A percentile compares a stretch with the other conserved stretches of the same genome.
phyloP scores from a whole-genome alignment of 257 asterid genomes.

The Nicotiana tomentosiformis region DNA sequence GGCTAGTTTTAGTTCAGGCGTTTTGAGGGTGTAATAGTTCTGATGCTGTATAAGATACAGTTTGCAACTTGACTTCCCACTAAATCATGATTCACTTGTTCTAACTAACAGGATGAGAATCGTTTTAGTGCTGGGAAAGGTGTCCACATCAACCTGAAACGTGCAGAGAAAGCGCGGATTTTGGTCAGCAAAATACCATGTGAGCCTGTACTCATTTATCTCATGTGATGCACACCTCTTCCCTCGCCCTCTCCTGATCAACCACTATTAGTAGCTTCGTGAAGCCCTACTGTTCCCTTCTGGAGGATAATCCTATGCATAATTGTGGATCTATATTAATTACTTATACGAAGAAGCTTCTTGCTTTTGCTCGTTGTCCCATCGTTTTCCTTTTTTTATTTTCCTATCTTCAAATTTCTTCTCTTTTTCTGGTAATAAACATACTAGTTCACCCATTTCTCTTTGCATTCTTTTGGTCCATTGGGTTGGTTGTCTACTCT shows the following conservation, averaged over 20 bases:
- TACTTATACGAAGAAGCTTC: not conserved
- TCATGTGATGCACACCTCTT: not conserved
- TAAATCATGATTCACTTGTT: constrained; percentile 14
- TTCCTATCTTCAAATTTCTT: not conserved
- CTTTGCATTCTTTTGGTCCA: not conserved
- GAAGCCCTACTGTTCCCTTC: not conserved
- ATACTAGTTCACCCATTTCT: not conserved
- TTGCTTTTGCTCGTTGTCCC: not conserved
- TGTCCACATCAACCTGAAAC: constrained; percentile 74
- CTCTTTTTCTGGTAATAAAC: not conserved
- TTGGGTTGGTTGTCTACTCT: not conserved
- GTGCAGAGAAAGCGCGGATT: constrained; percentile 74
- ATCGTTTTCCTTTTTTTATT: not conserved
- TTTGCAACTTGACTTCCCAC: constrained; percentile 12
- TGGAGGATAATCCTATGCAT: not conserved
- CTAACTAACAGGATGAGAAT: constrained; percentile 54
- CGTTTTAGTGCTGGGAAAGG: constrained; percentile 83
- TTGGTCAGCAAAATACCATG: constrained; percentile 64
- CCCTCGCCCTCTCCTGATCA: not conserved
- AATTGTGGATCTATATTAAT: not conserved
- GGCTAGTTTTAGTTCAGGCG: not conserved
- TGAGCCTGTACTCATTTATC: constrained; percentile 29
- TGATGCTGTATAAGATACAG: not conserved
- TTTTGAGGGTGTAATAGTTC: not conserved
- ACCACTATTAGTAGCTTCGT: not conserved